phyloP scores from a whole-genome alignment of 768 basidiomycete species.

The Phylloporus sp. region DNA sequence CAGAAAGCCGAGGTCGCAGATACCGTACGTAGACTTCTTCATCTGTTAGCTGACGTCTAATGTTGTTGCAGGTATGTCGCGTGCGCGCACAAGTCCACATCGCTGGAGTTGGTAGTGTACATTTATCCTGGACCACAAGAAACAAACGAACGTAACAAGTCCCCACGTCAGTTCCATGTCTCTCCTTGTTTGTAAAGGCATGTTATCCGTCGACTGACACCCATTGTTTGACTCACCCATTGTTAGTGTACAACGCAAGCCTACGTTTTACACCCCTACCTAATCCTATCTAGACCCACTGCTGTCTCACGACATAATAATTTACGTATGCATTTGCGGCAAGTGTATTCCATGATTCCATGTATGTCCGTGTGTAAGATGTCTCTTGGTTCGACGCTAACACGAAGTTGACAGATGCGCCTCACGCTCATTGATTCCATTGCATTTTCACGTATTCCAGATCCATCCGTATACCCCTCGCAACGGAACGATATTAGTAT shows the following conservation, averaged over 20 bases:
- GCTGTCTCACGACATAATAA: slow-evolving; percentile 29
- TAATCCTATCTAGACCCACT: slow-evolving; percentile 24
- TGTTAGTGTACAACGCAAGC: slow-evolving; percentile 27
- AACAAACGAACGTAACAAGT: slow-evolving; percentile 35
- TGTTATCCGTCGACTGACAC: background rate
- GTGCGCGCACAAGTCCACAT: slow-evolving; percentile 73
- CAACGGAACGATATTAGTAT: slow-evolving; percentile 26
- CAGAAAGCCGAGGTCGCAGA: slow-evolving; percentile 74
- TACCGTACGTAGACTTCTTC: slow-evolving; percentile 47
- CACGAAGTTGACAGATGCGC: slow-evolving; percentile 18
- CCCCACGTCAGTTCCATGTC: background rate
- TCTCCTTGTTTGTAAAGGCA: slow-evolving; percentile 25
- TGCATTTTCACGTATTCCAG: slow-evolving; percentile 22
- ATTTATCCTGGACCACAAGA: slow-evolving; percentile 70
- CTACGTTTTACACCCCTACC: slow-evolving; percentile 24
- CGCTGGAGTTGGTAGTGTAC: slow-evolving; percentile 71
- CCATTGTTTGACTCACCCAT: background rate
- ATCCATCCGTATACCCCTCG: slow-evolving; percentile 23
- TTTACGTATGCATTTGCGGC: slow-evolving; percentile 20
- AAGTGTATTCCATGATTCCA: slow-evolving; percentile 29
- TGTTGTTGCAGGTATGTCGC: slow-evolving; percentile 59
- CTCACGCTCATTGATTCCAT: slow-evolving; percentile 21
- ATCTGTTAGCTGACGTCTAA: slow-evolving; percentile 1
- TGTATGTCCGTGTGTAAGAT: slow-evolving; percentile 9
- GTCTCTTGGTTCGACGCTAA: background rate